phyloP scores from a whole-genome alignment of 768 basidiomycete genomes.

The Chlorophyllum brunneum region DNA sequence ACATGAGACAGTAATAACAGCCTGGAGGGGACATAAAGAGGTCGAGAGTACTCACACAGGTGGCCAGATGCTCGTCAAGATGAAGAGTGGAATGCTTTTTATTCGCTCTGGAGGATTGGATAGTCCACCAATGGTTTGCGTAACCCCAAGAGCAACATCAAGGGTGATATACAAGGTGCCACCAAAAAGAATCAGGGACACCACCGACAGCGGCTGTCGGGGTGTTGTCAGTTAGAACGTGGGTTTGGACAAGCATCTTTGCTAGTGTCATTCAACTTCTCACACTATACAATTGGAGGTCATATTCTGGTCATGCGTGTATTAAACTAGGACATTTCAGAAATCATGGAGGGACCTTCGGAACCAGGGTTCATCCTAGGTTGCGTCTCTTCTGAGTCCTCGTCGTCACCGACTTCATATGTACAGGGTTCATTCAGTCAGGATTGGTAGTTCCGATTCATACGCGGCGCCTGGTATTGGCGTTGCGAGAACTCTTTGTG shows the following conservation, averaged over 20 bases:
- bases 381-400: too few relatives aligned
- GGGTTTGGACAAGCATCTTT: conserved; percentile 39
- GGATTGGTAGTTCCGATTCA: too few relatives aligned
- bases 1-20: neutral
- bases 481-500: too few relatives aligned
- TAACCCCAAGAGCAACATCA: conserved; percentile 72
- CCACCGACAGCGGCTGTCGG: conserved; percentile 57
- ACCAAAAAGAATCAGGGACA: conserved; percentile 58
- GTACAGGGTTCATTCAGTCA: too few relatives aligned
- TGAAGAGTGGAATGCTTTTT: conserved; percentile 71
- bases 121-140: conserved; percentile 50
- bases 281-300: too few relatives aligned
- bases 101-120: conserved; percentile 54
- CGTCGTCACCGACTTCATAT: too few relatives aligned
- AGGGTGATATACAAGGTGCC: conserved; percentile 81
- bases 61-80: conserved; percentile 45
- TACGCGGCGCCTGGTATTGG: too few relatives aligned
- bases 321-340: too few relatives aligned
- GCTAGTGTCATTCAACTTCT: too few relatives aligned
- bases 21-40: neutral
- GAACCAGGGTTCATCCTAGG: too few relatives aligned
- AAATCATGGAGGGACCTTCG: too few relatives aligned
- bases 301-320: too few relatives aligned
- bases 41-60: conserved; percentile 20
- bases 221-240: neutral